Evolutionary conservation across 768 basidiomycete genomes (phyloP), one percentile per base, ranked within the genome.

Genomic region (Sutorius australiensis): DNA sequence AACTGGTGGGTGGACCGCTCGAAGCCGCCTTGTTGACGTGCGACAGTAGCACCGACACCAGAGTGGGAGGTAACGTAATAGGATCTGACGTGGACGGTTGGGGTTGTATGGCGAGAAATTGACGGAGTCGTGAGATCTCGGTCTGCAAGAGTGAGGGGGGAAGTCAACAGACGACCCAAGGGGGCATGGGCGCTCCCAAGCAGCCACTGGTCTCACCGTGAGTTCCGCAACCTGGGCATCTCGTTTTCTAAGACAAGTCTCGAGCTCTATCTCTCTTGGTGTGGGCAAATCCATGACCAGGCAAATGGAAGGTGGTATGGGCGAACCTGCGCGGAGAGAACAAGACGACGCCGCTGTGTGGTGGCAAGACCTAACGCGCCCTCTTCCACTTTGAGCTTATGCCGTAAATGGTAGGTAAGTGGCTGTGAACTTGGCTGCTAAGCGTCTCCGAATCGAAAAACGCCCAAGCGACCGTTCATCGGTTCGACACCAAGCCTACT

Each of bases 251-350:
- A 92, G 73, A 13, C 87, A 77, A 28, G 81, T 78, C 71, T 93
- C 92, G 38, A 93, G 83, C 68, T 92, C 88, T 56, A 90, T 75
- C 71, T 92, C 89, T 68, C 90, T 79, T 48, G 81, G 72, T 41
- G 84, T 79, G 19, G 90, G 91, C 32, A 89, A 71, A 55, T 83
- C 80, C 87, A 89, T 89, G 65, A 51, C 45, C 53, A 53, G 33
- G 51, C 58, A 17, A 53, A 63, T 40, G 52, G 53, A 51, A 16
- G 28, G 41, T 32, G 40, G 34, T 43, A 48, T 43, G 48, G 56
- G 51, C 59, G 43, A 48, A 38, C 55, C 54, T 59, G 53, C 43
- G 47, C 39, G 50, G 54, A 37, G 43, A 30, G 53, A 47, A 49
- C 32, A 53, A 33, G 57, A 53, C 59, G 54, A 62, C 48, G 54